Evolutionary conservation across 129 eudicot species (phyloP).

Genomic region (Pulicaria dysenterica): DNA sequence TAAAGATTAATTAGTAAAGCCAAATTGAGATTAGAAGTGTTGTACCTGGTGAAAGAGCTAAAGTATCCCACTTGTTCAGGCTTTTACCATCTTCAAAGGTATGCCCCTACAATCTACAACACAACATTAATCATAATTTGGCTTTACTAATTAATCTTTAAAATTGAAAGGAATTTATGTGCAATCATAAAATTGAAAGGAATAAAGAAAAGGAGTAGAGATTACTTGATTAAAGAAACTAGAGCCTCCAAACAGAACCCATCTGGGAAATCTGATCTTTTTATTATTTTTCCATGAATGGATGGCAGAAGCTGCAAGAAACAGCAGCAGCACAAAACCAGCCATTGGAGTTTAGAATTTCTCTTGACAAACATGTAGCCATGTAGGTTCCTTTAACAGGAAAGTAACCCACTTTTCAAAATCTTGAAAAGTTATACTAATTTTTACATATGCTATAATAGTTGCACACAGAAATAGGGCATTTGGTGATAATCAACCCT

Average conservation of each 20-base stretch:
- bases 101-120: constrained; percentile 70
- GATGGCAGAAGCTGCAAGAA: constrained; percentile 6
- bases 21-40: background rate
- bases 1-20: background rate
- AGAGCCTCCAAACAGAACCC: constrained; percentile 63
- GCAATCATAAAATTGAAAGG: background rate
- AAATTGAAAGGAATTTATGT: too few relatives aligned
- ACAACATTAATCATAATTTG: constrained; percentile 5
- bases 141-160: too few relatives aligned
- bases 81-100: constrained; percentile 67
- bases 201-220: background rate
- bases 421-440: background rate
- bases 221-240: constrained; percentile 64
- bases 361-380: too few relatives aligned
- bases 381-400: too few relatives aligned
- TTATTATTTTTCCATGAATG: constrained; percentile 23
- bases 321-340: constrained; percentile 11
- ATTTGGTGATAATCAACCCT: background rate
- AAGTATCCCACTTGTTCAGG: constrained; percentile 65
- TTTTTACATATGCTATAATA: background rate
- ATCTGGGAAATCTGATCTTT: constrained; percentile 58
- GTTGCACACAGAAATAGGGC: background rate
- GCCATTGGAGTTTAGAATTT: too few relatives aligned
- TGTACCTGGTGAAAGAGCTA: constrained; percentile 40
- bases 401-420: too few relatives aligned